Evolutionary conservation across 2,329 filamentous ascomycete genomes (phyloP).

Genomic region (Ophiostoma himal-ulmi): DNA sequence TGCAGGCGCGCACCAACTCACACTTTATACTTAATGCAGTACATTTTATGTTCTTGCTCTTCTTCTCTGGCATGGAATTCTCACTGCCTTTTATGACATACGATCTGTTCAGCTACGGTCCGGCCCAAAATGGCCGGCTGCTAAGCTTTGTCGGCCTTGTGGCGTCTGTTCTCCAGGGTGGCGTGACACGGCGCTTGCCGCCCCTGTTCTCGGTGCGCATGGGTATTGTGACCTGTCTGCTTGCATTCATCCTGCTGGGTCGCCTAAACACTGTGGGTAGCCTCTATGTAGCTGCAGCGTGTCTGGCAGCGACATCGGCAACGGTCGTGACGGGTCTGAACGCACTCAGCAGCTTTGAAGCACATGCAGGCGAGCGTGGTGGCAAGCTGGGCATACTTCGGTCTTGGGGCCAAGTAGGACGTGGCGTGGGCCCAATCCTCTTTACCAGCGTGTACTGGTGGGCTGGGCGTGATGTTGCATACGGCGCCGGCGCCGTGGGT

Average conservation of each 20-base stretch:
- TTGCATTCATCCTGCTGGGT: conserved; percentile 74
- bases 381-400: conserved; percentile 80
- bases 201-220: conserved; percentile 73
- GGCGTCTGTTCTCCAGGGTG: conserved; percentile 86
- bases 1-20: conserved; percentile 64
- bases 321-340: conserved; percentile 94
- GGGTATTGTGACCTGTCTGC: conserved; percentile 70
- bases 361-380: conserved; percentile 70
- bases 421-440: conserved; percentile 77
- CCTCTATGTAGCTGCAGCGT: conserved; percentile 75
- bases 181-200: conserved; percentile 78
- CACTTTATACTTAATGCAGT: conserved; percentile 75
- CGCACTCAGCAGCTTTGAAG: conserved; percentile 85
- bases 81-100: conserved; percentile 96
- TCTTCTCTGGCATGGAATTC: conserved; percentile 98
- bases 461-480: conserved; percentile 84
- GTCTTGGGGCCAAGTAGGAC: conserved; percentile 76
- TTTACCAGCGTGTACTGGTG: conserved; percentile 99
- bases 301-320: conserved; percentile 83
- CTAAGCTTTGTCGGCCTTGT: conserved; percentile 88
- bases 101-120: conserved; percentile 78
- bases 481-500: conserved; percentile 70
- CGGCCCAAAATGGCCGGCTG: conserved; percentile 73
- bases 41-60: conserved; percentile 87
- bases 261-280: conserved; percentile 60